Evolutionary conservation across 257 asterid species (phyloP).

Genomic region (Salvia rosmarinus): DNA sequence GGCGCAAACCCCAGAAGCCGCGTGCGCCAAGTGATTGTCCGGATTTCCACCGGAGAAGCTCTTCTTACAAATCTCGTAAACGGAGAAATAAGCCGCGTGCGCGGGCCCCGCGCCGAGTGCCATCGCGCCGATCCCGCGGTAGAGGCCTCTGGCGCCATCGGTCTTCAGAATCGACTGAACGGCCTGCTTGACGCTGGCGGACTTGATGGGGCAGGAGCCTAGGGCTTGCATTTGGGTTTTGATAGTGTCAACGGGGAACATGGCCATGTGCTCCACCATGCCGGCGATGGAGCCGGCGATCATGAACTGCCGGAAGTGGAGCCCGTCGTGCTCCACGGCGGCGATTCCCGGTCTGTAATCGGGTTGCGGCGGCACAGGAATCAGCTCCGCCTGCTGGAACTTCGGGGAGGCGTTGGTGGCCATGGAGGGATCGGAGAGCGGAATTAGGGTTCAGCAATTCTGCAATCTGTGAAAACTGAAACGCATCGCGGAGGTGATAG

Average conservation of each 20-base stretch:
- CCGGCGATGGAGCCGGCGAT: constrained; percentile 92
- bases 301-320: constrained; percentile 90
- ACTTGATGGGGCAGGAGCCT: constrained; percentile 79
- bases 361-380: constrained; percentile 55
- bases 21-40: constrained; percentile 69
- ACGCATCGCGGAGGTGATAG: neutral
- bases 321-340: constrained; percentile 75
- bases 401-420: constrained; percentile 75
- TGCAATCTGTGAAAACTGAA: neutral
- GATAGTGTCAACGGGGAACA: constrained; percentile 95
- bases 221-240: constrained; percentile 96
- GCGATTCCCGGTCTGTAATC: constrained; percentile 50
- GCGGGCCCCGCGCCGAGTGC: constrained; percentile 98
- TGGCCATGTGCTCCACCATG: constrained; percentile 93
- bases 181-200: constrained; percentile 65
- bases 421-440: constrained; percentile 46
- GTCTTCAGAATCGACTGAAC: constrained; percentile 63
- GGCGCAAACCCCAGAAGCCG: constrained; percentile 81
- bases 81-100: constrained; percentile 90
- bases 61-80: constrained; percentile 79
- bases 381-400: constrained; percentile 67
- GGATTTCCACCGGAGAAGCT: constrained; percentile 69
- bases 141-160: constrained; percentile 73
- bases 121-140: constrained; percentile 97
- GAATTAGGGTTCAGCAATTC: constrained; percentile 21